Base-by-base conservation (phyloP, 2,329 filamentous ascomycete genomes). In the Penicillium rolfsii region DNA sequence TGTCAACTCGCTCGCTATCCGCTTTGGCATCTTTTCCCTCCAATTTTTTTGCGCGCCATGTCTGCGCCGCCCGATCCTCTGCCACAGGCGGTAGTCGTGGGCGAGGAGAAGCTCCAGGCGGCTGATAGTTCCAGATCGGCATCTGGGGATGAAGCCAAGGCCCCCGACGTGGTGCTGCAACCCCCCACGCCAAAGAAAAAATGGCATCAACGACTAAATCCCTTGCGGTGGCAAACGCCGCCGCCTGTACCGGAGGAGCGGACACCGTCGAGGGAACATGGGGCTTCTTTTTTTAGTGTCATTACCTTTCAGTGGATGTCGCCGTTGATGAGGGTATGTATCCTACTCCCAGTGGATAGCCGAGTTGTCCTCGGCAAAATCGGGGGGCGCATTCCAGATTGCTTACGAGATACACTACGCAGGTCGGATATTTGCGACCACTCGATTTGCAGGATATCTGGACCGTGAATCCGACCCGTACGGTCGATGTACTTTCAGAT, bases 271-370 rank as follows among this genome's bases (percentile, higher is more conserved):
- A 85, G 84, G 63, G 93, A 97, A 77, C 83, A 91, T 73, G 82
- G 80, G 4, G 93, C 93, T 5, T 80, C 84, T 2, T 89, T 93
- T 71, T 84, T 95, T 64, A 96, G 91, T 77, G 74, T 83, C 59
- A 74, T 96, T 24, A 89, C 89, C 4, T 98, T 97, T 73, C 87
- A 92, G 74, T 98, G 94, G 94, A 94, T 97, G 83, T 87, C 87
- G 0, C 89, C 91, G 1, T 73, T 98, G 58, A 98, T 98, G 93
- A 83, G 79, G 64, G 89, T 89, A 76, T 22, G 52, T 54, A 30
- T 35, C 14, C 19, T 8, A 30, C 6, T n/a, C 11, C 19, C 19
- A 22, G 30, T 8, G 24, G 22, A 30, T 28, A 33, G 52, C 52
- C 26, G 52, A 54, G 52, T 38, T 30, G 16, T 22, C 22, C 30